Evolutionary conservation across 352 stramenopile species (phyloP).

Genomic region (Phytophthora multivora): DNA sequence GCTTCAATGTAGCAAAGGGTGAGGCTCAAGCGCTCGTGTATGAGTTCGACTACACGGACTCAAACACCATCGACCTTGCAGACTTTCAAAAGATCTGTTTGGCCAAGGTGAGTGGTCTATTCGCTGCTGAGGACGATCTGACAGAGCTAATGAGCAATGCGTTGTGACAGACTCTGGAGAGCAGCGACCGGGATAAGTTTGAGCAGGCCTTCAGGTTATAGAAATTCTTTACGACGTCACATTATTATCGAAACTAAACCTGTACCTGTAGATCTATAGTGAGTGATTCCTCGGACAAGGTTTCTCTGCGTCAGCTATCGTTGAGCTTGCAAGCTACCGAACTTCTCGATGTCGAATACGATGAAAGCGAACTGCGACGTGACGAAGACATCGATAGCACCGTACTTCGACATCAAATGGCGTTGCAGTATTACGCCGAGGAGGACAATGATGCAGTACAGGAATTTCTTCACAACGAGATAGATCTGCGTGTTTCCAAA

Average conservation of each 20-base stretch:
- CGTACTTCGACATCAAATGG: slow-evolving; percentile 24
- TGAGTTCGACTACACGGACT: slow-evolving; percentile 51
- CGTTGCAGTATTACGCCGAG: slow-evolving; percentile 35
- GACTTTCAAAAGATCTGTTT: slow-evolving; percentile 55
- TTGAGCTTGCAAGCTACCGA: slow-evolving; percentile 1
- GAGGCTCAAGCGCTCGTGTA: slow-evolving; percentile 45
- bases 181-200: slow-evolving; percentile 23
- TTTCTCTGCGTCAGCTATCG: slow-evolving; percentile 27
- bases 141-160: background rate
- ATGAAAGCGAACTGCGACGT: background rate
- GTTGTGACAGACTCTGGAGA: slow-evolving; percentile 25
- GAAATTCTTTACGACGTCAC: background rate
- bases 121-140: background rate
- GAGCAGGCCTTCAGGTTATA: slow-evolving; percentile 45
- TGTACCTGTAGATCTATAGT: slow-evolving; percentile 20
- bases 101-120: slow-evolving; percentile 32
- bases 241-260: too few relatives aligned
- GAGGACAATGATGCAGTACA: slow-evolving; percentile 11
- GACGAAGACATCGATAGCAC: slow-evolving; percentile 15
- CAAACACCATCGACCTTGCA: slow-evolving; percentile 29
- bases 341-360: background rate
- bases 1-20: slow-evolving; percentile 21
- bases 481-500: slow-evolving; percentile 11
- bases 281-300: background rate
- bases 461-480: slow-evolving; percentile 4